Percentiles rank a stretch among this genome's conserved stretches.
phyloP scores from a whole-genome alignment of 2,329 filamentous ascomycete species.

The Diplodia corticola region DNA sequence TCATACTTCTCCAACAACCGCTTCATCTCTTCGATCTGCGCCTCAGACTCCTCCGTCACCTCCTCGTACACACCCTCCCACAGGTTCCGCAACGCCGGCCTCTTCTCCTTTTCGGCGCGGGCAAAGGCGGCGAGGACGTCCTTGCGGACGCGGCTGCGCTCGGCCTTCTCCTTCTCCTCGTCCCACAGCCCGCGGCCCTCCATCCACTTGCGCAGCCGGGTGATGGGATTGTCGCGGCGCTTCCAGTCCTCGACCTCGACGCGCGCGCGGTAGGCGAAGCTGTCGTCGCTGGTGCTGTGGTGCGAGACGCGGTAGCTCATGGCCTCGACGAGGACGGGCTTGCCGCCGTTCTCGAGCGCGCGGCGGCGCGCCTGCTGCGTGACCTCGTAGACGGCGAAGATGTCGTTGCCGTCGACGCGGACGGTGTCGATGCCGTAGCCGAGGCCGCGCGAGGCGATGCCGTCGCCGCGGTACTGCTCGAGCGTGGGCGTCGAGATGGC shows the following conservation, averaged over 20 bases:
- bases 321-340: constrained; percentile 84
- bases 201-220: constrained; percentile 84
- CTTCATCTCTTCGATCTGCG: constrained; percentile 74
- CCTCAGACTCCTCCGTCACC: constrained; percentile 73
- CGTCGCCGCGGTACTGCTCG: constrained; percentile 89
- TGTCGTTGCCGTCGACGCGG: constrained; percentile 90
- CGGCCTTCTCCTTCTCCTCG: constrained; percentile 75
- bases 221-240: constrained; percentile 82
- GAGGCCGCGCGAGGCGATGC: constrained; percentile 81
- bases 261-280: constrained; percentile 89
- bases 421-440: constrained; percentile 95
- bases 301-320: constrained; percentile 99
- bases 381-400: constrained; percentile 82
- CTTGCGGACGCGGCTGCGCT: constrained; percentile 65
- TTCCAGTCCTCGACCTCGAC: constrained; percentile 97
- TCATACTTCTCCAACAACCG: constrained; percentile 83
- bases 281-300: constrained; percentile 95
- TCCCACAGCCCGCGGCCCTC: constrained; percentile 82
- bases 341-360: constrained; percentile 77
- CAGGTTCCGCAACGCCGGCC: constrained; percentile 68
- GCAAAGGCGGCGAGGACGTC: constrained; percentile 82
- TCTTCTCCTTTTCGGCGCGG: constrained; percentile 79
- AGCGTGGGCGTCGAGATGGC: constrained; percentile 87
- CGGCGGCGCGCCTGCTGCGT: constrained; percentile 74
- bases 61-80: constrained; percentile 92